A percentile compares a stretch with the other conserved stretches of the same genome.
phyloP scores from a whole-genome alignment of 768 basidiomycete species.

The Lactarius hengduanensis region DNA sequence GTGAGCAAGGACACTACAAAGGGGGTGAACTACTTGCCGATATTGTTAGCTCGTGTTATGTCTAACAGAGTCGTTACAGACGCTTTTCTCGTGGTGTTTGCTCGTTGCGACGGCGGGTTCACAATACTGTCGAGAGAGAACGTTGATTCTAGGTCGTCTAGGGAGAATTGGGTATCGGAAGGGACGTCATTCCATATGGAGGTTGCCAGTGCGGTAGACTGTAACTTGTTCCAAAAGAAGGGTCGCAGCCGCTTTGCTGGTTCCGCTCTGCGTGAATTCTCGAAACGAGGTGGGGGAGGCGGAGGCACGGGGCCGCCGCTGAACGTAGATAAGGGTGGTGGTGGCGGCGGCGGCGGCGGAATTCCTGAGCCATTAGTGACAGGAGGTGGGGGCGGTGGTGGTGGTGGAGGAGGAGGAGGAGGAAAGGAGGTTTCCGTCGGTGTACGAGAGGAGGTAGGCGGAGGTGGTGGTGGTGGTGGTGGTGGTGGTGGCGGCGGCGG shows the following conservation, averaged over 20 bases:
- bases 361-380: not conserved
- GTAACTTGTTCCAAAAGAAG: constrained; percentile 89
- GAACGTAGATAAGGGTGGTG: constrained; percentile 2
- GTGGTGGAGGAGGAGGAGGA: not conserved
- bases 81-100: constrained; percentile 50
- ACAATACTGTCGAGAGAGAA: constrained; percentile 59
- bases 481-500: not conserved
- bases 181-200: constrained; percentile 73
- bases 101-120: constrained; percentile 42
- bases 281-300: constrained; percentile 29
- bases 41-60: constrained; percentile 79
- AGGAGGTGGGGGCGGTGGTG: constrained; percentile 5
- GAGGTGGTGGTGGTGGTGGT: not conserved
- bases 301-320: constrained; percentile 14
- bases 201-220: constrained; percentile 39
- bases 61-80: constrained; percentile 71
- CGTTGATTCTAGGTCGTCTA: constrained; percentile 71
- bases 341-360: not conserved
- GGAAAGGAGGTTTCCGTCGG: not conserved
- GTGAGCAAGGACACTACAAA: not conserved
- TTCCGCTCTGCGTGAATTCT: constrained; percentile 38
- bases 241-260: constrained; percentile 70
- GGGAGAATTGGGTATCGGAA: constrained; percentile 45
- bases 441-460: not conserved
- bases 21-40: constrained; percentile 48